phyloP scores from a whole-genome alignment of 2,329 filamentous ascomycete genomes.

The Microdochium paspali region DNA sequence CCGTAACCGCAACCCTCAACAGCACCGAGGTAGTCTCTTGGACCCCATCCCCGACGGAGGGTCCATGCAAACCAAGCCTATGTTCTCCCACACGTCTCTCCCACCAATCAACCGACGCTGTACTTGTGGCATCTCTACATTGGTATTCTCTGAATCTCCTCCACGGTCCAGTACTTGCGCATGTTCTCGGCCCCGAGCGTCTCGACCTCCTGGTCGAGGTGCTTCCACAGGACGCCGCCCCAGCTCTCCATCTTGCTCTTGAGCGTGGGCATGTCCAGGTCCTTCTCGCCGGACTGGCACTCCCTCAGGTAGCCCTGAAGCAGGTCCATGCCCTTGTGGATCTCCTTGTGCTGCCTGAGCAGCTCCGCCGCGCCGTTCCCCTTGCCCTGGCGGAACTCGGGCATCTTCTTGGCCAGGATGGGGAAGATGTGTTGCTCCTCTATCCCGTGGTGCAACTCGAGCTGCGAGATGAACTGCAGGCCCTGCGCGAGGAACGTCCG shows the following conservation, averaged over 20 bases:
- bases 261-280: constrained; percentile 48
- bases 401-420: constrained; percentile 65
- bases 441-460: constrained; percentile 72
- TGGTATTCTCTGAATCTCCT: constrained; percentile 63
- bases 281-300: constrained; percentile 53
- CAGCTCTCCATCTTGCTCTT: constrained; percentile 68
- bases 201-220: constrained; percentile 77
- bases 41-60: too few species aligned
- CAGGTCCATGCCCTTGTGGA: constrained; percentile 65
- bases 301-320: constrained; percentile 55
- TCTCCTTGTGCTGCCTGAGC: constrained; percentile 65
- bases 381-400: constrained; percentile 50
- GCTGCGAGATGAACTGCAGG: constrained; percentile 58
- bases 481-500: constrained; percentile 59
- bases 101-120: too few species aligned
- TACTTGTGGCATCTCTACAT: constrained; percentile 49
- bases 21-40: too few species aligned
- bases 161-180: constrained; percentile 68
- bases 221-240: constrained; percentile 69
- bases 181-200: constrained; percentile 79
- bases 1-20: too few species aligned
- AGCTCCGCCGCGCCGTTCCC: constrained; percentile 45
- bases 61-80: not conserved
- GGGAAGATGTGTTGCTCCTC: constrained; percentile 81
- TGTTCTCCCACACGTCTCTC: not conserved